A percentile compares a stretch with the other conserved stretches of the same genome.
These are phyloP conservation scores for Candida neerlandica DNA, from an alignment of 1,139 yeast species.

Conservation along the genomic window DNA sequence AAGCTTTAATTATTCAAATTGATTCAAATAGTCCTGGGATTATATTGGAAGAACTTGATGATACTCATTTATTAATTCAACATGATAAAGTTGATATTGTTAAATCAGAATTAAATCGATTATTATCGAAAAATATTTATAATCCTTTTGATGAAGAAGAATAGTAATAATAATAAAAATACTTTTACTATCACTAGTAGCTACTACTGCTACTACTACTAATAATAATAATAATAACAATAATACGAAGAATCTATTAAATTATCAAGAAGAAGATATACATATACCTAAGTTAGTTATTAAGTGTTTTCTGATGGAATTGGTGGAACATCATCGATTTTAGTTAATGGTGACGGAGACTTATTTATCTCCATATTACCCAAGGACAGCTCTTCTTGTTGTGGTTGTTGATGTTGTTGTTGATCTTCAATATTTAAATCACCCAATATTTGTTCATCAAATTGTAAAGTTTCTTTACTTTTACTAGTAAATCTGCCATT, in stretches of 20 bases:
- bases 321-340: constrained; percentile 38
- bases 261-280: no score
- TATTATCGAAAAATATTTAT: constrained; percentile 80
- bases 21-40: constrained; percentile 75
- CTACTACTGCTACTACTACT: no score
- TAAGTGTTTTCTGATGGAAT: constrained; percentile 6
- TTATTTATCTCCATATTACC: not conserved
- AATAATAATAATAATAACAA: no score
- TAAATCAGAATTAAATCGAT: constrained; percentile 71
- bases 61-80: constrained; percentile 82
- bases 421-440: constrained; percentile 15
- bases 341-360: constrained; percentile 13
- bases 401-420: not conserved
- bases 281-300: no score
- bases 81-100: constrained; percentile 73
- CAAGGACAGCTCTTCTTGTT: no score
- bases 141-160: constrained; percentile 80
- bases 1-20: constrained; percentile 80
- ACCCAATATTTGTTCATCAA: constrained; percentile 28
- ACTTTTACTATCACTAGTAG: no score
- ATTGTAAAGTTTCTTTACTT: constrained; percentile 7
- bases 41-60: constrained; percentile 84
- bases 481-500: constrained; percentile 12
- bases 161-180: not conserved
- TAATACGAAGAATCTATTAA: no score